phyloP scores from a whole-genome alignment of 441 rosid genomes.

The Erodium texanum region DNA sequence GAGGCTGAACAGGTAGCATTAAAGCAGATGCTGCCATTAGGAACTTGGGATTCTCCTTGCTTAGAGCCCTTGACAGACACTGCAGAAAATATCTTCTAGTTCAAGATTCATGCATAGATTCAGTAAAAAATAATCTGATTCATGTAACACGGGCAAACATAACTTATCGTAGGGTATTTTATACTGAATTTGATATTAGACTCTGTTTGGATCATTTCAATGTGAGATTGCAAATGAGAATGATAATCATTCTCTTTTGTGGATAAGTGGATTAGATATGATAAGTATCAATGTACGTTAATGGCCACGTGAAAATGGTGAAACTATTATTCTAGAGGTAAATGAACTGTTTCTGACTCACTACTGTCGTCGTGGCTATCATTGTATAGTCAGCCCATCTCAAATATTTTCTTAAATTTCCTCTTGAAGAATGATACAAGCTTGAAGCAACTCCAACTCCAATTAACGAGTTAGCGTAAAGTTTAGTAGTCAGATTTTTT shows the following conservation, averaged over 20 bases:
- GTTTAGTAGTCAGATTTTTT: slow-evolving; percentile 55
- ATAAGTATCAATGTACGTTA: slow-evolving; percentile 1
- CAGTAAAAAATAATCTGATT: not conserved
- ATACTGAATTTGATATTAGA: not conserved
- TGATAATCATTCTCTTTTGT: not conserved
- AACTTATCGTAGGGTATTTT: not conserved
- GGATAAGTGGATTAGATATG: not conserved
- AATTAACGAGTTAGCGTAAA: slow-evolving; percentile 85
- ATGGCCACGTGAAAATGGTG: not conserved
- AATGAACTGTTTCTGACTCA: slow-evolving; percentile 26
- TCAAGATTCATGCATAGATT: not conserved
- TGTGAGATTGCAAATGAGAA: slow-evolving; percentile 1
- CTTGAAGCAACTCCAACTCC: slow-evolving; percentile 93
- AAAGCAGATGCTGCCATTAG: slow-evolving; percentile 91
- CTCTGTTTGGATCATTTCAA: not conserved
- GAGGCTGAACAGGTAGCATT: slow-evolving; percentile 75
- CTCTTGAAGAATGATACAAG: slow-evolving; percentile 83
- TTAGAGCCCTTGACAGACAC: slow-evolving; percentile 81
- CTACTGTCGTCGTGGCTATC: slow-evolving; percentile 84
- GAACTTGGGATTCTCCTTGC: slow-evolving; percentile 77
- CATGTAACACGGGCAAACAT: not conserved
- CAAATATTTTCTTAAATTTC: slow-evolving; percentile 57
- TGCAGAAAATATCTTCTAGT: slow-evolving; percentile 24
- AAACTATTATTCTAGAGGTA: not conserved
- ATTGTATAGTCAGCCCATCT: slow-evolving; percentile 90